Evolutionary conservation across 1,139 yeast genomes (phyloP).

Genomic region (Saccharomyces hybrid): DNA sequence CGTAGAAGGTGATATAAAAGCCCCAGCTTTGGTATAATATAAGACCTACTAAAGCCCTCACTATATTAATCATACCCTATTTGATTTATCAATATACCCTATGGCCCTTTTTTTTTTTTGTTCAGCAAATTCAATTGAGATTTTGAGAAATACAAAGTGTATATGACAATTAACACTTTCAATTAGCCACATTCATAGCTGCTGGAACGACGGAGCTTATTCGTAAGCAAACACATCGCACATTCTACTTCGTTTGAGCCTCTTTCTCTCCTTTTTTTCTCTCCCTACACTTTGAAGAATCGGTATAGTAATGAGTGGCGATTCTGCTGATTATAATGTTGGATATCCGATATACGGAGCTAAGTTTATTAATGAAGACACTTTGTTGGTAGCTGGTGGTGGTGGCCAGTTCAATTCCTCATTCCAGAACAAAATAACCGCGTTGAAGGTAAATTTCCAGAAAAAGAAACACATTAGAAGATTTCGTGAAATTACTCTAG

Average conservation of each 20-base stretch:
- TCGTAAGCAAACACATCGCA: not conserved
- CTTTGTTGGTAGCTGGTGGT: slow-evolving; percentile 77
- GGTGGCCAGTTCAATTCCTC: slow-evolving; percentile 94
- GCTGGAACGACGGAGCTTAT: not conserved
- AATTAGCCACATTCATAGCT: not conserved
- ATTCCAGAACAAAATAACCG: slow-evolving; percentile 77
- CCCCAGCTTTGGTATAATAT: not conserved
- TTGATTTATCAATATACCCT: not conserved
- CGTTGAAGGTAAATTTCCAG: slow-evolving; percentile 49
- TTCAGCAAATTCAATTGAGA: not conserved
- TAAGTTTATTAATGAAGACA: slow-evolving; percentile 53
- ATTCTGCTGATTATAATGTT: slow-evolving; percentile 36
- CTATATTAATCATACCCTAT: not conserved
- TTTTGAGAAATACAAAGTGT: not conserved
- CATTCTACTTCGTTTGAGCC: not conserved
- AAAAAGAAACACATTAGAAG: slow-evolving; percentile 45
- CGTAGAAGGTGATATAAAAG: not conserved
- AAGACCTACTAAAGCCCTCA: not conserved
- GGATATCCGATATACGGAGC: slow-evolving; percentile 83
- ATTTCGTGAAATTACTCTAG: slow-evolving; percentile 54
- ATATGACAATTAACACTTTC: not conserved
- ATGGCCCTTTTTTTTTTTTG: not conserved
- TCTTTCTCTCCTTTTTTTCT: not conserved
- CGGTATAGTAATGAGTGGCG: slow-evolving; percentile 25
- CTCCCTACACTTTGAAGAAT: not conserved